Evolutionary conservation across 1,284 basidiomycete genomes (phyloP).

Genomic region (Albatrellus sp.): DNA sequence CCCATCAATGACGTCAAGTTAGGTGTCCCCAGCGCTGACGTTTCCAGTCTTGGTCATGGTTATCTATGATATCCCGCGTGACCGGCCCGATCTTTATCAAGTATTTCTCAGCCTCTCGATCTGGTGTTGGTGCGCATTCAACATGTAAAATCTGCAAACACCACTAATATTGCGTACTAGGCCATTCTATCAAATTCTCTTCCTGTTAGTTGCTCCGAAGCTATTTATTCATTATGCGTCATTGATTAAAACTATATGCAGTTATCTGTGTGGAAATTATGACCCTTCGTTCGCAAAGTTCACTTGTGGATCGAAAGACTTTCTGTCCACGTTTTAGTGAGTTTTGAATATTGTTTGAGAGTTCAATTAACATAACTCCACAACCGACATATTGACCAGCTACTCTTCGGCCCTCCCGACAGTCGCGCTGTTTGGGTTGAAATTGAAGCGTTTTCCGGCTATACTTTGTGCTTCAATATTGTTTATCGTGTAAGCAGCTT

Average conservation of each 20-base stretch:
- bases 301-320: conserved; percentile 39
- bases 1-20: background rate
- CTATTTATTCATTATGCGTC: background rate
- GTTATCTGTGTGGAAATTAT: conserved; percentile 47
- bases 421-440: conserved; percentile 67
- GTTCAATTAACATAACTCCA: conserved; percentile 1
- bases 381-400: conserved; percentile 13
- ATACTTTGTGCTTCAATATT: conserved; percentile 44
- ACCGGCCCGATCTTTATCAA: conserved; percentile 50
- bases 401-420: conserved; percentile 56
- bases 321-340: conserved; percentile 53
- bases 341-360: conserved; percentile 16
- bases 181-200: conserved; percentile 34
- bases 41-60: conserved; percentile 39
- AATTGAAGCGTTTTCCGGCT: conserved; percentile 57
- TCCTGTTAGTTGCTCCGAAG: conserved; percentile 31
- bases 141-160: background rate
- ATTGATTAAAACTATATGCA: conserved; percentile 14
- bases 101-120: conserved; percentile 35
- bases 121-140: conserved; percentile 40
- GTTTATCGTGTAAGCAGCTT: conserved; percentile 40
- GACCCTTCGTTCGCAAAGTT: conserved; percentile 16
- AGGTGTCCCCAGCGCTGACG: conserved; percentile 28
- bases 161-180: conserved; percentile 7
- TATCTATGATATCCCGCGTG: conserved; percentile 57